These are phyloP conservation scores for Cyberlindnera bimundalis DNA, from an alignment of 805 yeast genomes.

Conservation along the genomic window DNA sequence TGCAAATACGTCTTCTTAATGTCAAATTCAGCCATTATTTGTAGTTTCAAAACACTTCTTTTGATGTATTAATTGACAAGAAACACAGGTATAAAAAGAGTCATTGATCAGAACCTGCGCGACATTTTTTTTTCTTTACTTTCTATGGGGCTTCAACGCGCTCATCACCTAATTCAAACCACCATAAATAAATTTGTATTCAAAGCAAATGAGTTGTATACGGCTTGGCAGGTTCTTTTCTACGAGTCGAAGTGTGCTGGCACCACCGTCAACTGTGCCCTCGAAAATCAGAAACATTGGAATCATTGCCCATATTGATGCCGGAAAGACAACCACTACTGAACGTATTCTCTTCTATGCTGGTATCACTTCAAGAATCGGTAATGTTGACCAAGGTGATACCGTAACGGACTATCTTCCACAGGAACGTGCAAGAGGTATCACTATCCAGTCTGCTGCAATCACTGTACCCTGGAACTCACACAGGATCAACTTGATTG, in stretches of 20 bases:
- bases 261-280: slow-evolving; percentile 1
- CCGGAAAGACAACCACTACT: slow-evolving; percentile 97
- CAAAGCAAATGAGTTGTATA: background rate
- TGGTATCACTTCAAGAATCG: slow-evolving; percentile 76
- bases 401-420: slow-evolving; percentile 92
- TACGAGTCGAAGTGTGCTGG: background rate
- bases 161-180: no score
- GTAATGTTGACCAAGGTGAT: slow-evolving; percentile 95
- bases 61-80: background rate
- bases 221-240: slow-evolving; percentile 3
- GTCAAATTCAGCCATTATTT: slow-evolving; percentile 51
- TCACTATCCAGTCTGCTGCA: slow-evolving; percentile 95
- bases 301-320: slow-evolving; percentile 98
- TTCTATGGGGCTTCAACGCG: no score
- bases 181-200: no score
- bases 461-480: slow-evolving; percentile 84
- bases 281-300: slow-evolving; percentile 78
- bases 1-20: slow-evolving; percentile 76
- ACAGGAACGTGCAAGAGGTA: slow-evolving; percentile 89
- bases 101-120: no score
- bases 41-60: background rate
- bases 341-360: slow-evolving; percentile 91
- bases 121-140: no score
- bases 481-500: slow-evolving; percentile 79
- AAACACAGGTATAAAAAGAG: no score